Base-by-base conservation (phyloP, 2,329 filamentous ascomycete genomes). In the Colletotrichum viniferum region DNA sequence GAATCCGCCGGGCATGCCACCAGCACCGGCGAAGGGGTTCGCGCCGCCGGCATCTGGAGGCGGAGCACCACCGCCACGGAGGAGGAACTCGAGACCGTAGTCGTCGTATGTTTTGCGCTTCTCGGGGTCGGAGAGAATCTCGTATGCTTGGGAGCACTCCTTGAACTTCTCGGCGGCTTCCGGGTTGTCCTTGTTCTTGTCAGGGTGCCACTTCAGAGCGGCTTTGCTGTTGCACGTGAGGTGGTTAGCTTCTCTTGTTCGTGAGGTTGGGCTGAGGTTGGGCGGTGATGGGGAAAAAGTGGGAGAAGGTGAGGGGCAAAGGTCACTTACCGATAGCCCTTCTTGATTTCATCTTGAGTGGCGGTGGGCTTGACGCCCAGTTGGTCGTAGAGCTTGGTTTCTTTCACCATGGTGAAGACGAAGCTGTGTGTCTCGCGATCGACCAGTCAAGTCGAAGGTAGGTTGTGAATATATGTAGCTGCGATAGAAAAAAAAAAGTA, bases 31-130 rank as follows among this genome's bases (percentile, higher is more conserved):
- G 79, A 92, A 93, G 14, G 92, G 90, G 79, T 92, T 92, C 52
- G 89, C 89, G 70, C 89, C 90, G 68, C 88, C 89, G 16, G 85
- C 86, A 26, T 89, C 89, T 9, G 93, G 90, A 12, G 94, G 91
- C 38, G 95, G 92, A 10, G 91, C 87, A 65, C 90, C 88, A 34
- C 95, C 96, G 64, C 96, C 96, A 65, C 94, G 93, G 36, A 98
- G 89, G 67, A 99, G 90, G 87, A 96, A 98, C 81, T 98, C 97
- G 77, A 98, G 93, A 77, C 97, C 97, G 85, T 93, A 98, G 83
- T 96, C 93, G 84, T 99, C 97, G 84, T 99, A 99, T 56, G 93
- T 93, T 85, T 98, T 97, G 81, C 97, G 94, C 87, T 98, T 99
- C 83, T 98, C 96, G 76, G 96, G 96, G 81, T 99, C 97, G 77